A percentile compares a stretch with the other conserved stretches of the same genome.
phyloP scores from a whole-genome alignment of 257 asterid species.

The Echium plantagineum region DNA sequence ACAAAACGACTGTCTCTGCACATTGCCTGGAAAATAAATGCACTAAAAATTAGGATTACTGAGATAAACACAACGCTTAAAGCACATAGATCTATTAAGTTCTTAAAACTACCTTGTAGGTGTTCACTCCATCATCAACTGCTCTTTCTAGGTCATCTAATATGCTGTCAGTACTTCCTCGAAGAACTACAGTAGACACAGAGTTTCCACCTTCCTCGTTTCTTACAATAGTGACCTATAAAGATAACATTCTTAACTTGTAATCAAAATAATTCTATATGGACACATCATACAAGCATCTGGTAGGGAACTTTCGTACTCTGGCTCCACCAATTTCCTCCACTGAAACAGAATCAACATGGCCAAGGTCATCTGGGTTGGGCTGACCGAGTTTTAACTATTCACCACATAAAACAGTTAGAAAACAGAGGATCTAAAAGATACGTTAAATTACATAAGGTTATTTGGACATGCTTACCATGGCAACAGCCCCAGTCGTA shows the following conservation, averaged over 20 bases:
- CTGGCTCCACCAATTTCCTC: slow-evolving; percentile 97
- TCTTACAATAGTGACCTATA: slow-evolving; percentile 86
- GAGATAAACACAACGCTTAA: not conserved
- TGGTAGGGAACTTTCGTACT: slow-evolving; percentile 31
- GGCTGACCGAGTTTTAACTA: slow-evolving; percentile 92
- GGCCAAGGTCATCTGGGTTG: slow-evolving; percentile 86
- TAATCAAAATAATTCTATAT: slow-evolving; percentile 2
- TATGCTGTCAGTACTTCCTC: slow-evolving; percentile 95
- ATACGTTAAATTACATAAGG: slow-evolving; percentile 2
- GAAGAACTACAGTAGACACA: slow-evolving; percentile 74
- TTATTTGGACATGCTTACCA: slow-evolving; percentile 41
- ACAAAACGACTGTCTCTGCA: slow-evolving; percentile 90
- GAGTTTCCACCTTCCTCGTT: slow-evolving; percentile 97
- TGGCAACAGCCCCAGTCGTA: slow-evolving; percentile 80
- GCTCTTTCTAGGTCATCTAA: slow-evolving; percentile 96
- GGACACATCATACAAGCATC: slow-evolving; percentile 8
- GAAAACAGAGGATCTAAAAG: slow-evolving; percentile 12
- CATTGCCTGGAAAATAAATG: slow-evolving; percentile 57
- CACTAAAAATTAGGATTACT: not conserved
- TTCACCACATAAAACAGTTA: slow-evolving; percentile 15
- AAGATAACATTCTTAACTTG: slow-evolving; percentile 1
- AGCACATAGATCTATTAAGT: not conserved
- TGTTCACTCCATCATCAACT: slow-evolving; percentile 87
- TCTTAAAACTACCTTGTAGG: slow-evolving; percentile 55
- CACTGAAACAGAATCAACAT: slow-evolving; percentile 85